Evolutionary conservation across 1,284 basidiomycete species (phyloP), one percentile per base, ranked within the genome.

Genomic region (Tylopilus orsonianus): DNA sequence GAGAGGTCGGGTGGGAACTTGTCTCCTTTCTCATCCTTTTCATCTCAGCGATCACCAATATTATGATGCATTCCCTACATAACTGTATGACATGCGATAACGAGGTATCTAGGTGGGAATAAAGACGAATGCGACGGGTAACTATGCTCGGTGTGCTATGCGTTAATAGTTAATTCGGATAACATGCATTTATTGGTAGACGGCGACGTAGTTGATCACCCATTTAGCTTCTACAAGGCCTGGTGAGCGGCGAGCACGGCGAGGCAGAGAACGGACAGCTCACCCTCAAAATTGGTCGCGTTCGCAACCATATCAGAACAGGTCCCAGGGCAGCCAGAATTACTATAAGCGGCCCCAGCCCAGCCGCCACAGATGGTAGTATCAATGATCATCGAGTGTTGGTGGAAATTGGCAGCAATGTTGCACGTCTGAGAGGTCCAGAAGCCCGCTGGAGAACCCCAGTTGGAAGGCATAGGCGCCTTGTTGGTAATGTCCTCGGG

Each of bases 331-430:
- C 87, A 91, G 20, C 82, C 81, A 19, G 77, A 72, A 32, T 57
- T 60, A 34, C 56, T 44, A 66, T 84, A 92, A 0, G 77, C 74
- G 3, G 69, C 52, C 3, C 72, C 59, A 5, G 82, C 82, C 83
- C 83, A 87, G 56, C 79, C 80, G 30, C 85, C 79, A 48, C 79
- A 70, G 39, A 75, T 57, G 14, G 75, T 80, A 51, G 79, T 89
- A 65, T 93, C 85, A 48, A 93, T 71, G 19, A 86, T 75, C 54
- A 91, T 64, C 20, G 69, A 65, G 55, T 93, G 90, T 32, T 86
- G 70, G 52, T 76, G 70, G 69, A 94, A 93, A 68, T 84, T 83
- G n/a, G 70, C 57, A 18, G 63, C 54, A 44, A 89, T 81, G 56
- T 88, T 72, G 69, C 92, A 92, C 10, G 74, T 71, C 32, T 70